Evolutionary conservation across 2,329 filamentous ascomycete species (phyloP).

Genomic region (Exophiala sp.): DNA sequence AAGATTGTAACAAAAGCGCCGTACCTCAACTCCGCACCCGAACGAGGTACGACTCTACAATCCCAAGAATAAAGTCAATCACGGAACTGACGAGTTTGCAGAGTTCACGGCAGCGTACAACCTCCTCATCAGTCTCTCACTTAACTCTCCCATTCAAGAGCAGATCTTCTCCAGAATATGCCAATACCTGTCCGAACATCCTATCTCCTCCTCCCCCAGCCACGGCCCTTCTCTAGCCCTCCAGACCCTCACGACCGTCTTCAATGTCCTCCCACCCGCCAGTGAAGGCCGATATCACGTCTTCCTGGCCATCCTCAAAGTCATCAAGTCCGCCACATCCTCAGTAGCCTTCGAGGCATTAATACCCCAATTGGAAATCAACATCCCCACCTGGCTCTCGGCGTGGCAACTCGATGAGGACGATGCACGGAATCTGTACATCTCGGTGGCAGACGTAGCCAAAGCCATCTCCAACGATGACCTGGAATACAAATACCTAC

Average conservation of each 20-base stretch:
- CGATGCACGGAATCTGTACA: conserved; percentile 78
- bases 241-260: conserved; percentile 87
- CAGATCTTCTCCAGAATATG: conserved; percentile 86
- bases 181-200: conserved; percentile 74
- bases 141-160: conserved; percentile 79
- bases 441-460: conserved; percentile 77
- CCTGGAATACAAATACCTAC: conserved; percentile 69
- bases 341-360: conserved; percentile 77
- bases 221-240: conserved; percentile 84
- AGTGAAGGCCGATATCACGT: conserved; percentile 85
- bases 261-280: conserved; percentile 80
- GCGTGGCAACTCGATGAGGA: conserved; percentile 80
- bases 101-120: conserved; percentile 97
- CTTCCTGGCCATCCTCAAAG: conserved; percentile 80
- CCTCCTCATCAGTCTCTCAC: conserved; percentile 87
- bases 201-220: conserved; percentile 77
- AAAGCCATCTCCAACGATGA: conserved; percentile 72
- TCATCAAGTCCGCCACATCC: conserved; percentile 69
- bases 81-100: conserved; percentile 36
- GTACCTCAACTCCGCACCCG: conserved; percentile 76
- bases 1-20: conserved; percentile 79
- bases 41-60: conserved; percentile 60
- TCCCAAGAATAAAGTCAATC: background rate
- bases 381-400: conserved; percentile 75
- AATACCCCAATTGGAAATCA: conserved; percentile 71